These are phyloP conservation scores for Mortierella sp. DNA, from an alignment of 371 early-diverging fungal genomes.

Conservation along the genomic window DNA sequence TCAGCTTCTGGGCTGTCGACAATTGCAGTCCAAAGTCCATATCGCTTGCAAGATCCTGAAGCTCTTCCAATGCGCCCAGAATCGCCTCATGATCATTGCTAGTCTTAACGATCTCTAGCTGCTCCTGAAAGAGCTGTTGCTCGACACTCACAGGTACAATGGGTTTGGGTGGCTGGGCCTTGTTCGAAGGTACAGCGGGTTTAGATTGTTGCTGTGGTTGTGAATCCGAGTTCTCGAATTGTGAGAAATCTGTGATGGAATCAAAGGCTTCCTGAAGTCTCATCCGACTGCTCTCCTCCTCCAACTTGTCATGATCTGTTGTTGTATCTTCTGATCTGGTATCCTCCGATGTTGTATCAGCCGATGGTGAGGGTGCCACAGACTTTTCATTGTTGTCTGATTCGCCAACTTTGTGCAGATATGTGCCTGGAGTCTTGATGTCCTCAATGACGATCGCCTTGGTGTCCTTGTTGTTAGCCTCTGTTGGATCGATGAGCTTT, in stretches of 20 bases:
- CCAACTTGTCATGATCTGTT: conserved; percentile 15
- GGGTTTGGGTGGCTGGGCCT: conserved; percentile 3
- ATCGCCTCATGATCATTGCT: conserved; percentile 17
- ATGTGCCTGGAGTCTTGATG: conserved; percentile 35
- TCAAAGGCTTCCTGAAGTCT: conserved; percentile 46
- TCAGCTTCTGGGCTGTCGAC: conserved; percentile 37
- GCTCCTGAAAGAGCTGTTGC: conserved; percentile 34
- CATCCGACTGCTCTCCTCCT: conserved; percentile 15
- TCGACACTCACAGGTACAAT: conserved; percentile 17
- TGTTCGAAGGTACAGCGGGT: neutral
- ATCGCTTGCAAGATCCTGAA: conserved; percentile 59
- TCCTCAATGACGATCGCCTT: conserved; percentile 48
- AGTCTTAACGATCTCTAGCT: conserved; percentile 25
- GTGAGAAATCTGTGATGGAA: conserved; percentile 34
- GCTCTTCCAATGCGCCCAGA: conserved; percentile 50
- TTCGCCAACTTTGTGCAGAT: conserved; percentile 19
- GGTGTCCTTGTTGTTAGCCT: conserved; percentile 7
- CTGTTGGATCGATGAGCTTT: conserved; percentile 55
- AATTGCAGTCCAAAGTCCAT: conserved; percentile 58
- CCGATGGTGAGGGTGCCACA: conserved; percentile 13
- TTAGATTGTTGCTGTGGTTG: conserved; percentile 10
- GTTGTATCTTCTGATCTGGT: too few species aligned
- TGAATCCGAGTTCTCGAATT: conserved; percentile 4
- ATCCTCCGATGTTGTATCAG: conserved; percentile 16
- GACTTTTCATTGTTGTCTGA: neutral